phyloP scores from a whole-genome alignment of 176 grass and related monocot species.

The Chrysopogon serrulatus region DNA sequence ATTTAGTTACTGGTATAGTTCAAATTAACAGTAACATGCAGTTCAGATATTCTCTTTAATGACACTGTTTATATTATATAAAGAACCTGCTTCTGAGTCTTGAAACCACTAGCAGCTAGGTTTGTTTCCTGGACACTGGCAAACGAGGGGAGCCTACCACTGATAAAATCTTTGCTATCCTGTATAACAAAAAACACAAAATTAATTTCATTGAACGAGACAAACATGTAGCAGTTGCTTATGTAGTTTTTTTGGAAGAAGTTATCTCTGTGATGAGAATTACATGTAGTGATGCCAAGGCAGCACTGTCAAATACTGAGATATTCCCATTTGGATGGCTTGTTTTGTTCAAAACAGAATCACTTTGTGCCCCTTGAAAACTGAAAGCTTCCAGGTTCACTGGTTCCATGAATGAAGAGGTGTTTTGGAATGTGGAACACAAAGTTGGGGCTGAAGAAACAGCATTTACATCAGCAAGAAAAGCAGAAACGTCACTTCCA shows the following conservation, averaged over 20 bases:
- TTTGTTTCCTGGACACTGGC: conserved; percentile 1
- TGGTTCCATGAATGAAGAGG: conserved; percentile 47
- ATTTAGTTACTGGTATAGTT: conserved; percentile 8
- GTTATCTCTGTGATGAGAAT: not conserved
- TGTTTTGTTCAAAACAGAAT: conserved; percentile 30
- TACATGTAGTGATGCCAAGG: conserved; percentile 36
- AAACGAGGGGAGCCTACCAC: conserved; percentile 20
- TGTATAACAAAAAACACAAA: conserved; percentile 20
- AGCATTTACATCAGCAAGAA: conserved; percentile 45
- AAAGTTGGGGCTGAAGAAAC: conserved; percentile 38
- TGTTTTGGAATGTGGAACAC: conserved; percentile 38
- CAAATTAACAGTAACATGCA: not conserved
- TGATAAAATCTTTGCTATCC: conserved; percentile 42
- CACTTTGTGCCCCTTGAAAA: conserved; percentile 29
- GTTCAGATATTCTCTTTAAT: not conserved
- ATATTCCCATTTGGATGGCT: conserved; percentile 20
- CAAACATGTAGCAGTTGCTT: not conserved
- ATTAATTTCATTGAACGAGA: not conserved
- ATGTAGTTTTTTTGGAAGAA: not conserved
- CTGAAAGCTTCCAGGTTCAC: conserved; percentile 31
- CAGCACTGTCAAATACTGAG: conserved; percentile 23
- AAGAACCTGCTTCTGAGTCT: conserved; percentile 41
- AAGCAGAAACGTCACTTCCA: conserved; percentile 43
- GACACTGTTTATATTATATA: conserved; percentile 16
- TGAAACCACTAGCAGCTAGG: conserved; percentile 19